Base-by-base conservation (phyloP, 2,329 filamentous ascomycete species). In the Colletotrichum sp. region DNA sequence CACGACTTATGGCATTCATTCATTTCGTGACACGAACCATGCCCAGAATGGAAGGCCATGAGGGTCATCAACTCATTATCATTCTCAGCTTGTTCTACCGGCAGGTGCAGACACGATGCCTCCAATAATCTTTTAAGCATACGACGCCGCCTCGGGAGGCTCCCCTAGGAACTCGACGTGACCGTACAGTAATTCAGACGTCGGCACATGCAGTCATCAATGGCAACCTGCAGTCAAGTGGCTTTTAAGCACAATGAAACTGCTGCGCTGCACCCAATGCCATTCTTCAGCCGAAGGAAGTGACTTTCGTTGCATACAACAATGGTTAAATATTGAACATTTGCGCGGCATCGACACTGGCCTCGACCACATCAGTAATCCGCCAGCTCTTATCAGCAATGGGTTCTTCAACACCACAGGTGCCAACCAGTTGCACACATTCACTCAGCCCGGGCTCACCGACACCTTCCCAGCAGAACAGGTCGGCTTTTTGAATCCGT, bases 381-480 rank as follows among this genome's bases (percentile, higher is more conserved):
- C 18, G 16, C 28, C 58, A 15, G 58, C 58, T 34, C 58, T 61
- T 13, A 34, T 61, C 3, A 61, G 79, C 48, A 81, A 80, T 32
- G 78, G 78, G 18, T 79, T 79, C 66, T 80, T 80, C 58, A 78
- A 80, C 48, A 79, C 79, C 4, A 79, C 79, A 4, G 72, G 68
- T 8, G 79, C 79, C 32, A 78, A 80, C 60, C 58, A 61, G 28
- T 21, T 61, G 15, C 58, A 61, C 21, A 61, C 58, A 16, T 61
- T 61, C 28, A 61, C 58, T 21, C 58, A 61, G 12, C 28, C 28
- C 16, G 58, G 58, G 8, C 58, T 61, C 8, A 61, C 58, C 26
- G 28, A 61, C 28, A 18, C 58, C n/a, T 61, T 61, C 28, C 58
- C 28, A 34, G 18, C 18, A 0, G 58, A 61, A 8, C 16, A 61